These are phyloP conservation scores for Fraxinus cuspidata DNA, from an alignment of 257 asterid genomes.

Conservation along the genomic window DNA sequence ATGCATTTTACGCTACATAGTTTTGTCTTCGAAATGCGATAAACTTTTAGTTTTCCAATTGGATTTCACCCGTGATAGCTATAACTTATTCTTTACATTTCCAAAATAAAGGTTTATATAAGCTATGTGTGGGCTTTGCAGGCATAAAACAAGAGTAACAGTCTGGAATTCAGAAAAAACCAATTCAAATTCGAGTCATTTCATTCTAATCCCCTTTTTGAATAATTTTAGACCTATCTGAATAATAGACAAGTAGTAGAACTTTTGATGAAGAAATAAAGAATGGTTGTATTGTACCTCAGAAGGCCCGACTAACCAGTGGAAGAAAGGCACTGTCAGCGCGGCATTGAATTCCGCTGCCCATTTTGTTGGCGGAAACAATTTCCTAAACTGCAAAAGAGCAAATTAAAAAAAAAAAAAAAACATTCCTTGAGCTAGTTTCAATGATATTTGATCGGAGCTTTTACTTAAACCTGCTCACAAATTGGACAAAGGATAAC, in stretches of 20 bases:
- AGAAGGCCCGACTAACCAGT: slow-evolving; percentile 96
- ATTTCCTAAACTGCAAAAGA: slow-evolving; percentile 66
- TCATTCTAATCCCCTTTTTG: neutral
- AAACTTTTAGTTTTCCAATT: no score
- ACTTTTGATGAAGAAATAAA: neutral
- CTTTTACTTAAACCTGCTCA: no score
- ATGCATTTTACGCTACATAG: no score
- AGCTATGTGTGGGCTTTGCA: neutral
- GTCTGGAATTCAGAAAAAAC: neutral
- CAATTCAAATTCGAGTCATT: neutral
- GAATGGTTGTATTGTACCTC: slow-evolving; percentile 48
- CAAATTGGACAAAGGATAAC: no score
- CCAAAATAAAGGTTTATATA: neutral
- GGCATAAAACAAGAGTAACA: neutral
- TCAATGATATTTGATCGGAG: neutral
- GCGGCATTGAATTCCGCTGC: slow-evolving; percentile 91
- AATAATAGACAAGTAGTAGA: neutral
- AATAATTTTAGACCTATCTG: neutral
- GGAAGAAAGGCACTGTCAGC: slow-evolving; percentile 86
- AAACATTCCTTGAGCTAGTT: neutral
- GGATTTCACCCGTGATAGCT: neutral
- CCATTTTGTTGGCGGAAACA: slow-evolving; percentile 93
- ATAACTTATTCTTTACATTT: no score
- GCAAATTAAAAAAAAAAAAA: no score
- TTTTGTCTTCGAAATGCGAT: no score